Percentiles rank a stretch among this genome's conserved stretches.
These are phyloP conservation scores for Dictyostelium citrinum DNA, from an alignment of 78 protist genomes.

Conservation along the genomic window DNA sequence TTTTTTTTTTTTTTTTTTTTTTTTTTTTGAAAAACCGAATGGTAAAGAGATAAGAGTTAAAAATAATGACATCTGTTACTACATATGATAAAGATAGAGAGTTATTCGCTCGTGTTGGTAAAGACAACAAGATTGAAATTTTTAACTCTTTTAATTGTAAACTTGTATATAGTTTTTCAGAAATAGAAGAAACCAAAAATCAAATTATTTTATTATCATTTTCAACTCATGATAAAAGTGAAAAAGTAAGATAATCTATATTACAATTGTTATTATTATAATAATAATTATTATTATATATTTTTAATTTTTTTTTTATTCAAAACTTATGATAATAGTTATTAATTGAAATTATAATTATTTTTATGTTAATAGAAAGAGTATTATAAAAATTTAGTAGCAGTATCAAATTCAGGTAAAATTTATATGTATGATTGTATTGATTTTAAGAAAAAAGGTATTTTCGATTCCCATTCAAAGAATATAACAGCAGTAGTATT, in stretches of 20 bases:
- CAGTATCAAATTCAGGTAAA: not conserved
- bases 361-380: not conserved
- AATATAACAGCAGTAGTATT: not conserved
- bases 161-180: not conserved
- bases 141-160: constrained; percentile 9
- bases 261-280: too few species aligned
- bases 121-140: not conserved
- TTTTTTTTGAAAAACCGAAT: not conserved
- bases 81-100: constrained; percentile 14
- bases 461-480: not conserved
- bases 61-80: not conserved
- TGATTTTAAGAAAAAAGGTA: not conserved
- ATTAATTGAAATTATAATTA: not conserved
- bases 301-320: not conserved
- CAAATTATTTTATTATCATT: not conserved
- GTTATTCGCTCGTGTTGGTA: constrained; percentile 4
- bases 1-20: not conserved
- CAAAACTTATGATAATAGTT: not conserved
- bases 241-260: not conserved
- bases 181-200: not conserved
- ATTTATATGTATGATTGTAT: not conserved
- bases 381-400: not conserved
- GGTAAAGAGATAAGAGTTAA: not conserved
- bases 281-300: too few species aligned
- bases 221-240: not conserved